Evolutionary conservation across 371 early-diverging fungal genomes (phyloP).

Genomic region (Mucor sp.): DNA sequence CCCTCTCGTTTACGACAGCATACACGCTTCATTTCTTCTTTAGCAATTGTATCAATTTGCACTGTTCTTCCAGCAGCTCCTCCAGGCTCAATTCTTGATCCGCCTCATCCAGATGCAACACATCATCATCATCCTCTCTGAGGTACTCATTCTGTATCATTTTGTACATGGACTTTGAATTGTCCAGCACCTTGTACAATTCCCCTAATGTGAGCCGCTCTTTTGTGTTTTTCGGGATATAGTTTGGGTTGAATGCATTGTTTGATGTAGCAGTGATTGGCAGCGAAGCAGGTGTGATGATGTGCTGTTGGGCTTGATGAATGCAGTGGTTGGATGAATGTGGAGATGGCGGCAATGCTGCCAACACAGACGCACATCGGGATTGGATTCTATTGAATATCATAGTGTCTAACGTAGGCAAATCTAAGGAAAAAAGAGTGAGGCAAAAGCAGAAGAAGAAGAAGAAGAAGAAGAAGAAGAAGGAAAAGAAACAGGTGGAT

Average conservation of each 20-base stretch:
- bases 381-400: conserved; percentile 13
- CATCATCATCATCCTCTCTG: background rate
- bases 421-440: background rate
- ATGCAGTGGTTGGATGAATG: background rate
- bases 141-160: conserved; percentile 8
- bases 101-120: background rate
- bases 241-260: conserved; percentile 46
- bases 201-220: conserved; percentile 34
- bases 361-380: conserved; percentile 15
- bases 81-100: conserved; percentile 4
- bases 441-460: background rate
- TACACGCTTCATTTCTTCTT: background rate
- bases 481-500: background rate
- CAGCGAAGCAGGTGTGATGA: conserved; percentile 38
- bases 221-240: conserved; percentile 40
- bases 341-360: conserved; percentile 14
- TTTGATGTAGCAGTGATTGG: conserved; percentile 47
- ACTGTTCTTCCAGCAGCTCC: conserved; percentile 14
- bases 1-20: background rate
- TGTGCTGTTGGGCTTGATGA: conserved; percentile 10
- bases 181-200: conserved; percentile 36
- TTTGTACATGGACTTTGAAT: conserved; percentile 20
- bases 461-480: background rate
- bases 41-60: conserved; percentile 4
- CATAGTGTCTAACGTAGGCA: background rate